A percentile compares a stretch with the other conserved stretches of the same genome.
Evolutionary conservation across 1,284 basidiomycete genomes (phyloP).

Genomic region (Cystodermella granulosa): DNA sequence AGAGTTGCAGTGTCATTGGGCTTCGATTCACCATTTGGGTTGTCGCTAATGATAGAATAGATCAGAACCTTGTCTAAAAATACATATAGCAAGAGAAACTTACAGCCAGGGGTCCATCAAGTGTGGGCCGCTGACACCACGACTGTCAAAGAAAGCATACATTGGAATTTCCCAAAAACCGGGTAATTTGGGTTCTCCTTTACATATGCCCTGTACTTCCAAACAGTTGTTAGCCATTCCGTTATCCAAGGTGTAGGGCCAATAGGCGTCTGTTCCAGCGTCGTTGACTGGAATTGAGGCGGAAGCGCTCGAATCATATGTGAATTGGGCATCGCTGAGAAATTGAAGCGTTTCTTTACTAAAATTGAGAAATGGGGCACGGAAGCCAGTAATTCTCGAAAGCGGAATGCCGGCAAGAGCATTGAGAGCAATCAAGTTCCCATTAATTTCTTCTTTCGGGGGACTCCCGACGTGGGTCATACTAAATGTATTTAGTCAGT

Average conservation of each 20-base stretch:
- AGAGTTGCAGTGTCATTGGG: constrained; percentile 61
- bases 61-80: background rate
- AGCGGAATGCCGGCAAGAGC: constrained; percentile 75
- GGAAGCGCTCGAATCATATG: constrained; percentile 67
- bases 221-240: constrained; percentile 79
- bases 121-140: constrained; percentile 55
- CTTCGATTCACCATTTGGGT: constrained; percentile 47
- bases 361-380: constrained; percentile 75
- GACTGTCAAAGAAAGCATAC: constrained; percentile 69
- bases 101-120: constrained; percentile 83
- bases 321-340: constrained; percentile 57
- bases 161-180: constrained; percentile 81
- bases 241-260: constrained; percentile 70
- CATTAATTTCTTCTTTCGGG: constrained; percentile 63
- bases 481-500: constrained; percentile 30
- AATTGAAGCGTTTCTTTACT: constrained; percentile 57
- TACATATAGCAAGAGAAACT: constrained; percentile 27
- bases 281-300: constrained; percentile 68
- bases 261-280: constrained; percentile 66
- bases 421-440: constrained; percentile 77
- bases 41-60: constrained; percentile 38
- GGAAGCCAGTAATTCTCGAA: constrained; percentile 66
- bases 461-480: constrained; percentile 78
- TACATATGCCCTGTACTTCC: constrained; percentile 53
- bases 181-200: constrained; percentile 67